These are phyloP conservation scores for Cordyceps tenuipes DNA, from an alignment of 2,329 filamentous ascomycete genomes.

Conservation along the genomic window DNA sequence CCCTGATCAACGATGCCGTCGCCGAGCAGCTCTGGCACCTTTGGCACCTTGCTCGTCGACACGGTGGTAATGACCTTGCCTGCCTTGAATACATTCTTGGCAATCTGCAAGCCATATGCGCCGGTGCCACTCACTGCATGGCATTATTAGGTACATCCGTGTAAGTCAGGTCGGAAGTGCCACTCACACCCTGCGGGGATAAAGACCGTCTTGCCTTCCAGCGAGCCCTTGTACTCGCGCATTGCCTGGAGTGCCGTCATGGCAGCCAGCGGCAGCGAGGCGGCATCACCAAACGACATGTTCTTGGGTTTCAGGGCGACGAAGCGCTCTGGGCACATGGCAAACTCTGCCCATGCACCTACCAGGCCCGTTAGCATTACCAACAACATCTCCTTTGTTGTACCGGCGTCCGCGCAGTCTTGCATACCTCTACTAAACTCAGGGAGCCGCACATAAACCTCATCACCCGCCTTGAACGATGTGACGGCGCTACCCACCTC, in stretches of 20 bases:
- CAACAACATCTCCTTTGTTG: neutral
- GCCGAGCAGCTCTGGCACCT: slow-evolving; percentile 29
- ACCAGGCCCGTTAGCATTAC: neutral
- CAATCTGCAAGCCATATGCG: slow-evolving; percentile 29
- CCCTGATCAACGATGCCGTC: slow-evolving; percentile 29
- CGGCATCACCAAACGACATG: slow-evolving; percentile 33
- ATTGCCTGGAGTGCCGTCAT: slow-evolving; percentile 33
- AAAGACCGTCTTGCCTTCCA: slow-evolving; percentile 26
- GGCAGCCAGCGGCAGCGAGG: slow-evolving; percentile 34
- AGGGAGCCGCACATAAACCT: slow-evolving; percentile 17
- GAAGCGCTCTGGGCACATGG: slow-evolving; percentile 22
- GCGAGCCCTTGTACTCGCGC: slow-evolving; percentile 27
- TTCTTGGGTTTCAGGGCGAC: slow-evolving; percentile 31
- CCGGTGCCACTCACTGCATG: slow-evolving; percentile 19
- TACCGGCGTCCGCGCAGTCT: neutral
- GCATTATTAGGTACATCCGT: neutral
- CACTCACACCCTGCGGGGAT: slow-evolving; percentile 19
- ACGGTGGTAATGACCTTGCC: slow-evolving; percentile 37
- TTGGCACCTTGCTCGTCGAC: slow-evolving; percentile 32
- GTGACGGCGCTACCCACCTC: neutral
- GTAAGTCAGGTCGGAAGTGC: neutral
- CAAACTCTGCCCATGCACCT: slow-evolving; percentile 31
- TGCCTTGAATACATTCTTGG: slow-evolving; percentile 35
- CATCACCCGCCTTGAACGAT: slow-evolving; percentile 4
- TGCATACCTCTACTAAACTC: slow-evolving; percentile 16